A percentile compares a stretch with the other conserved stretches of the same genome.
Conservation (phyloP, 805 yeast species). For the Suhomyces prunicola region DNA sequence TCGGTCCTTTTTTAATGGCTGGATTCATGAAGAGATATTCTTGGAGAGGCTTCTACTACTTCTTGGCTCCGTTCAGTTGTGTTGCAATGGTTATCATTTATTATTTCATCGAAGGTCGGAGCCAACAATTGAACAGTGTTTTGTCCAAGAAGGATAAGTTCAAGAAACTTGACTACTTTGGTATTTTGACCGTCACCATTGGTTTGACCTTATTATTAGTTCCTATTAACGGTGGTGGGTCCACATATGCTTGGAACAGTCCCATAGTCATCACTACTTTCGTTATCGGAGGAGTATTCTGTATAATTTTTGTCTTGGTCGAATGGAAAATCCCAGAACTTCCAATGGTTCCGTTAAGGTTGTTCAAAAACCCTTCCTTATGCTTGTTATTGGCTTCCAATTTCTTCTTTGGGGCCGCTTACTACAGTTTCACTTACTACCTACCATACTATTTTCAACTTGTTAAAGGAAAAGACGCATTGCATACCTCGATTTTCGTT, state of each 20-base stretch:
- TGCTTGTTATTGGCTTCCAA: conserved; percentile 30
- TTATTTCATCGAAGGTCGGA: conserved; percentile 36
- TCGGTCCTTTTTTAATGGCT: conserved; percentile 58
- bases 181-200: conserved; percentile 47
- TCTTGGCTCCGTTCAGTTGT: conserved; percentile 42
- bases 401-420: conserved; percentile 49
- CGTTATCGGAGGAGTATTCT: conserved; percentile 33
- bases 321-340: conserved; percentile 49
- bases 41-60: conserved; percentile 56
- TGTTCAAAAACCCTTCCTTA: conserved; percentile 36
- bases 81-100: conserved; percentile 28
- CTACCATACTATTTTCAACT: conserved; percentile 49
- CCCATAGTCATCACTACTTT: conserved; percentile 34
- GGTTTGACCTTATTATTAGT: conserved; percentile 49
- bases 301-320: conserved; percentile 43
- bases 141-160: conserved; percentile 34
- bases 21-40: conserved; percentile 41
- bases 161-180: conserved; percentile 50
- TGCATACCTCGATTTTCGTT: conserved; percentile 39
- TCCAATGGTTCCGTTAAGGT: conserved; percentile 53
- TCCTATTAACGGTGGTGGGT: conserved; percentile 64
- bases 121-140: conserved; percentile 23
- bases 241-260: conserved; percentile 53
- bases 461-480: conserved; percentile 38
- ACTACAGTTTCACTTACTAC: conserved; percentile 45